A percentile compares a stretch with the other conserved stretches of the same genome.
Evolutionary conservation across 2,329 filamentous ascomycete species (phyloP).

Genomic region (Hypomyces perniciosus): DNA sequence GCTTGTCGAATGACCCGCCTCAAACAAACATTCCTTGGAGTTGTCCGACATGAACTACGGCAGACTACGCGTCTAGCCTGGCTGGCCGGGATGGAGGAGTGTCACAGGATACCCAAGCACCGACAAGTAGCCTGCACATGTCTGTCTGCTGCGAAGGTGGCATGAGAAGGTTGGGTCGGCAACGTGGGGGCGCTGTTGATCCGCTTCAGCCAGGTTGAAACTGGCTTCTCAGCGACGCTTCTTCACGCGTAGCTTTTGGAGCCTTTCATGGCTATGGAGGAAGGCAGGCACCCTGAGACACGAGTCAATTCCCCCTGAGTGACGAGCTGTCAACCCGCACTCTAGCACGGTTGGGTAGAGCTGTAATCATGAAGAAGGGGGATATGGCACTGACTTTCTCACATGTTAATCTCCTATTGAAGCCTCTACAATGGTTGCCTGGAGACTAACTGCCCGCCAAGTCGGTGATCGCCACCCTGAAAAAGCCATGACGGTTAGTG

Average conservation of each 20-base stretch:
- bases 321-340: no score
- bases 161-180: background rate
- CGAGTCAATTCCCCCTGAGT: no score
- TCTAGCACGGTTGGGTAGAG: no score
- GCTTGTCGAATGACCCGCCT: background rate
- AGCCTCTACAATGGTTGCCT: no score
- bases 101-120: background rate
- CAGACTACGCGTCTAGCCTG: constrained; percentile 1
- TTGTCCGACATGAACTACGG: constrained; percentile 5
- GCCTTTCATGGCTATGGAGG: background rate
- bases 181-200: background rate
- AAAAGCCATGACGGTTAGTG: constrained; percentile 1
- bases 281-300: no score
- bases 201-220: background rate
- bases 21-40: constrained; percentile 1
- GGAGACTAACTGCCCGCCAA: no score
- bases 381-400: no score
- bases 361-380: no score
- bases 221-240: no score
- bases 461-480: background rate
- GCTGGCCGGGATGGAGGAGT: constrained; percentile 2
- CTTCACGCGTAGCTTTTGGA: no score
- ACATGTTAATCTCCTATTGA: no score
- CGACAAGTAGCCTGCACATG: background rate
- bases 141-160: background rate